Base-by-base conservation (phyloP, 148 eudicot species). In the Fagopyrum esculentum region DNA sequence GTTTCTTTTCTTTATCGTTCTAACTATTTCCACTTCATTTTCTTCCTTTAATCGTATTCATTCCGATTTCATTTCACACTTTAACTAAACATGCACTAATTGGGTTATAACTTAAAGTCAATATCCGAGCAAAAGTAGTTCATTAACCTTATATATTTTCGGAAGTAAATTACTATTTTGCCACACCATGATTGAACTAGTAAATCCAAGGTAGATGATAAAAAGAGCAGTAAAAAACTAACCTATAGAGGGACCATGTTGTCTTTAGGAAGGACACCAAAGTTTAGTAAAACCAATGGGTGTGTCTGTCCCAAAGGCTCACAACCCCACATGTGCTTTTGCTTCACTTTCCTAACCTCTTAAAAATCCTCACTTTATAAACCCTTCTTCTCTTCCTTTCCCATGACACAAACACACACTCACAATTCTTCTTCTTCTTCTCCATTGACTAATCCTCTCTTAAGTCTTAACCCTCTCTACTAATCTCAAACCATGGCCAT, bases 401-500 rank as follows among this genome's bases (percentile, higher is more conserved):
- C 45, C 71, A 59, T 8, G 30, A 66, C 47, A 15, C 71, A 66
- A 35, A 5, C 52, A 49, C 13, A 5, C n/a, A 12, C 17, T 35
- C 40, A 35, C 40, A 35, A 35, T 35, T 35, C 46, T 29, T 10
- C 70, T 66, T 66, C 16, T 13, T 43, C 13, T 15, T 66, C 71
- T 40, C 6, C 45, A 30, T 59, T 19, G 19, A 26, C 68, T 29
- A 2, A 22, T 22, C 26, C 26, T 60, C 66, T 60, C 40, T 26
- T 22, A 22, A 22, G 7, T 60, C 66, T 60, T 60, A 57, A 17
- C 11, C 29, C 19, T 56, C 8, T 17, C 19, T 26, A 6, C 26
- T 19, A 22, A 35, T 64, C 7, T 2, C 52, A 16, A 73, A 75
- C 73, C 70, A 86, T 84, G 89, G 89, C 80, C 6, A 54, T 79